Evolutionary conservation across 2,329 filamentous ascomycete genomes (phyloP), one percentile per base, ranked within the genome.

Genomic region (Beauveria scarabaeidicola): DNA sequence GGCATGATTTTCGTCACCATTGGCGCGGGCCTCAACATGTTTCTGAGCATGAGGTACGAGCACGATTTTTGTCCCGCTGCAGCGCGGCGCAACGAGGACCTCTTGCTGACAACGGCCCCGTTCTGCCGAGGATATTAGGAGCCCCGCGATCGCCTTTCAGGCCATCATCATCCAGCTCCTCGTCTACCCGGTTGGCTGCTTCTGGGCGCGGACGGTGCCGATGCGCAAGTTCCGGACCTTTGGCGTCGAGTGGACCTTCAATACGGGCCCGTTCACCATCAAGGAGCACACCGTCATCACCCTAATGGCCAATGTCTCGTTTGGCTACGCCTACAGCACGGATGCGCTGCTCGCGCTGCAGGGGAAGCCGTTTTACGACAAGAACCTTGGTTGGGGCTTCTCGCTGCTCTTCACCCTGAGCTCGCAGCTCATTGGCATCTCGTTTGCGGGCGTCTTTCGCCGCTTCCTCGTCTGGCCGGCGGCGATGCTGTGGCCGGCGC

Each of bases 401-500:
- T 78, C 84, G 64, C 69, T 85, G 2, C 71, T 85, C 23, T 75
- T 86, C 60, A 78, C 76, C 11, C 77, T 86, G 61, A 82, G 81
- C 19, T 83, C 81, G 1, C 80, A 85, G 62, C 74, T 82, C 64
- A 81, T 84, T 52, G 84, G 84, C 5, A 84, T 85, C 63, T 82
- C 82, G 1, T 70, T 86, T 17, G 83, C 84, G 1, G 83, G 83
- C 0, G 69, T 85, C 47, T 75, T 77, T 36, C 75, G 81, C 29
- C 75, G 80, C 25, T 85, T 82, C 68, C 74, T 86, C 21, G 77
- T 82, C n/a, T 78, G 74, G 69, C 83, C 81, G 0, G 80, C 83
- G 1, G 77, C 81, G 36, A 85, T 85, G 82, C 79, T 85, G 61
- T 86, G 83, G 82, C 83, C 83, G 2, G 74, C 73, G 78, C 58